Conservation (phyloP, 768 basidiomycete species). For the Goffeauzyma gilvescens region DNA sequence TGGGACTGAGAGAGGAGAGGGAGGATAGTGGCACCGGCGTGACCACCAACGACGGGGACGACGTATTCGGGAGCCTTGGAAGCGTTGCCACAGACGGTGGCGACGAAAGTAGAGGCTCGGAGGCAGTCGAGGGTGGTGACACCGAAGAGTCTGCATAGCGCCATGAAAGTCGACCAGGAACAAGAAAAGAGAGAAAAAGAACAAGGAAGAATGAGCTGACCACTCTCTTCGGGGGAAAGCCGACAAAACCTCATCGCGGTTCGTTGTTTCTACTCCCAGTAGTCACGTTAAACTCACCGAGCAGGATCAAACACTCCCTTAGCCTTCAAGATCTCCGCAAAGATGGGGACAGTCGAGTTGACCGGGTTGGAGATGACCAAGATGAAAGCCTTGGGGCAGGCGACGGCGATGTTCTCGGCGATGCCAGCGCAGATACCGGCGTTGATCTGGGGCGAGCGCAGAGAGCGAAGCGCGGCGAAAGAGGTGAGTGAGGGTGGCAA, state of each 20-base stretch:
- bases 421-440: slow-evolving; percentile 89
- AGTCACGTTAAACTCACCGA: slow-evolving; percentile 39
- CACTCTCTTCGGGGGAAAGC: too few relatives aligned
- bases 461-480: not conserved
- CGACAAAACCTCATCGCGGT: not conserved
- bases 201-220: too few relatives aligned
- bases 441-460: slow-evolving; percentile 51
- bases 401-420: slow-evolving; percentile 67
- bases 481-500: not conserved
- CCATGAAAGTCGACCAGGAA: not conserved
- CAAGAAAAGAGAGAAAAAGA: too few relatives aligned
- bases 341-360: slow-evolving; percentile 96
- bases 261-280: not conserved
- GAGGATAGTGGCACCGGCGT: slow-evolving; percentile 84
- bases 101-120: slow-evolving; percentile 87
- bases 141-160: slow-evolving; percentile 58
- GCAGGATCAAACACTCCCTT: slow-evolving; percentile 78
- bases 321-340: slow-evolving; percentile 86
- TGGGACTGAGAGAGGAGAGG: slow-evolving; percentile 82
- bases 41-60: slow-evolving; percentile 86
- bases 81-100: slow-evolving; percentile 40
- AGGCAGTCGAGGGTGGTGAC: slow-evolving; percentile 96
- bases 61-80: slow-evolving; percentile 40
- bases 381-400: slow-evolving; percentile 72
- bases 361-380: slow-evolving; percentile 98